These are phyloP conservation scores for Eutrema heterophyllum DNA, from an alignment of 345 rosid genomes.

Conservation along the genomic window DNA sequence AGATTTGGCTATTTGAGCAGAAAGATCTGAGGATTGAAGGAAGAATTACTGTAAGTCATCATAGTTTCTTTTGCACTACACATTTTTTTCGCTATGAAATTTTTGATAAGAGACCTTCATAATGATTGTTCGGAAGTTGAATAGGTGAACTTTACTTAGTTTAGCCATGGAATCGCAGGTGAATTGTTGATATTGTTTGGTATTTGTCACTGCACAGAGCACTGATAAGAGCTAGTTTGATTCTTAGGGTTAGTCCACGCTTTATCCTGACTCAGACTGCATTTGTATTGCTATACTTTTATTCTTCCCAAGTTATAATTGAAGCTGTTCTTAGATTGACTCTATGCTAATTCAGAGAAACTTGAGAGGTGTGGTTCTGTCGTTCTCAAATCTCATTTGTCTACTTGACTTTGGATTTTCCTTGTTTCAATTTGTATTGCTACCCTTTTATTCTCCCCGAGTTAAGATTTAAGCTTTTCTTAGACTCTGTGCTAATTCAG, in stretches of 20 bases:
- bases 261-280: not conserved
- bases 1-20: conserved; percentile 99
- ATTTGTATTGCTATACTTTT: not conserved
- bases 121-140: not conserved
- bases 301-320: not conserved
- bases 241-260: not conserved
- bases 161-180: not conserved
- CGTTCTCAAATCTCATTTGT: not conserved
- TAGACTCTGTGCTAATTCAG: not conserved
- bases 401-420: not conserved
- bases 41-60: conserved; percentile 32
- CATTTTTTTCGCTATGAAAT: not conserved
- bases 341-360: not conserved
- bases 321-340: not conserved
- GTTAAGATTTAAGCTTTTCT: not conserved
- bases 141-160: not conserved
- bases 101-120: not conserved
- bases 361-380: not conserved
- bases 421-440: not conserved
- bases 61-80: not conserved
- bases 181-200: not conserved
- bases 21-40: conserved; percentile 92
- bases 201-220: not conserved
- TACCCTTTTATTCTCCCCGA: not conserved
- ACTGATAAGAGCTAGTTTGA: not conserved